Percentiles rank a stretch among this genome's conserved stretches.
Conservation (phyloP, 352 stramenopile genomes). For the Thalassiosira livingstoniorum region DNA sequence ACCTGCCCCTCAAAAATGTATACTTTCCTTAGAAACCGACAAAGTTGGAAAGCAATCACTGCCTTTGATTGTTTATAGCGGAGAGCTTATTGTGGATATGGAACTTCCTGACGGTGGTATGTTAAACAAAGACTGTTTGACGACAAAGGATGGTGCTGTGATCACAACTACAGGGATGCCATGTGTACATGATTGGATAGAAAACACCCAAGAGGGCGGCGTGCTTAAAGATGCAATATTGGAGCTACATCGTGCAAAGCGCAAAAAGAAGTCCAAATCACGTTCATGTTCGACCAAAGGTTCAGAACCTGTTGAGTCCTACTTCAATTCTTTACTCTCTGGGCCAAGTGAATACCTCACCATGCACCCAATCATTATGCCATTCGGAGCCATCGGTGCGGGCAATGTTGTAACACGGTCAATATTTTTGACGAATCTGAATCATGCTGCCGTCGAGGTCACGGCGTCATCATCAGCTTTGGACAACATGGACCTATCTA, state of each 20-base stretch:
- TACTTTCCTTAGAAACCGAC: slow-evolving; percentile 59
- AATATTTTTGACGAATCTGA: slow-evolving; percentile 65
- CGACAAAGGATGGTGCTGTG: slow-evolving; percentile 26
- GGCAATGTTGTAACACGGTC: slow-evolving; percentile 36
- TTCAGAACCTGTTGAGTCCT: slow-evolving; percentile 25
- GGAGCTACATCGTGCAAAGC: slow-evolving; percentile 8
- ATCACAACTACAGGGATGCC: slow-evolving; percentile 30
- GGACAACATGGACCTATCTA: slow-evolving; percentile 48
- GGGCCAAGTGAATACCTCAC: not conserved
- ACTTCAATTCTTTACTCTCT: slow-evolving; percentile 44
- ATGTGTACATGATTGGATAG: slow-evolving; percentile 59
- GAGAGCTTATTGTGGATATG: slow-evolving; percentile 55
- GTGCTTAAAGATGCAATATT: slow-evolving; percentile 34
- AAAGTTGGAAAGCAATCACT: slow-evolving; percentile 57
- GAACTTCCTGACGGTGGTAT: slow-evolving; percentile 33
- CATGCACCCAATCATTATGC: slow-evolving; percentile 51
- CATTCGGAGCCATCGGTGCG: slow-evolving; percentile 45
- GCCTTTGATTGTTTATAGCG: slow-evolving; percentile 64
- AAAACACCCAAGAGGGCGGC: slow-evolving; percentile 31
- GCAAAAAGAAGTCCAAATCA: not conserved
- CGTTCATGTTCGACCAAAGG: slow-evolving; percentile 3
- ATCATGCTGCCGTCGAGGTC: slow-evolving; percentile 55
- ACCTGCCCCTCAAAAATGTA: slow-evolving; percentile 41
- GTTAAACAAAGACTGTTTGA: slow-evolving; percentile 29
- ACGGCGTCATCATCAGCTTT: slow-evolving; percentile 37